Conservation (phyloP, 2,329 filamentous ascomycete genomes). For the Fusarium sororula region DNA sequence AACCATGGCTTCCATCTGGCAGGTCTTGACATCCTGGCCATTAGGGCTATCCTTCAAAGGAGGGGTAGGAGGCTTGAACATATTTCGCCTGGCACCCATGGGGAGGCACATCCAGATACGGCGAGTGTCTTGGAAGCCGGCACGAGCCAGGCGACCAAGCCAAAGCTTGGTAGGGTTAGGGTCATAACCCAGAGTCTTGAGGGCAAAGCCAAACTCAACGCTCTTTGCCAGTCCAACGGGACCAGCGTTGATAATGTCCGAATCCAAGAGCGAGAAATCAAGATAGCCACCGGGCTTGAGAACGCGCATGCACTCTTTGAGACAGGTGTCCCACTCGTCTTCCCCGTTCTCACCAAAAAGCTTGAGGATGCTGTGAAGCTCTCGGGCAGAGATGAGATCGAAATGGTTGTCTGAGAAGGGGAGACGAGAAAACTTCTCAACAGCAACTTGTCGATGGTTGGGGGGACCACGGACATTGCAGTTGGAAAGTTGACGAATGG, state of each 20-base stretch:
- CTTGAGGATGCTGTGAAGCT: constrained; percentile 86
- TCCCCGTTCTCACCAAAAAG: constrained; percentile 71
- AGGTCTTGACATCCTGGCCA: constrained; percentile 54
- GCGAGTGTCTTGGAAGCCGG: constrained; percentile 82
- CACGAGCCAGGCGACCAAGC: constrained; percentile 75
- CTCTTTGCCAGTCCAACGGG: constrained; percentile 81
- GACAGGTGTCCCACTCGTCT: constrained; percentile 89
- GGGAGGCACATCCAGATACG: constrained; percentile 91
- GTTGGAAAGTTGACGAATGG: constrained; percentile 75
- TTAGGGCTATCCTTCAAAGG: constrained; percentile 48
- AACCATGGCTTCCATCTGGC: constrained; percentile 69
- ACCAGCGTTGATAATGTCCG: constrained; percentile 87
- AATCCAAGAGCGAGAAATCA: constrained; percentile 90
- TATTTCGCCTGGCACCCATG: constrained; percentile 66
- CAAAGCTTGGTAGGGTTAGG: constrained; percentile 84
- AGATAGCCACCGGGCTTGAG: constrained; percentile 93
- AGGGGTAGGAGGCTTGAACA: constrained; percentile 44
- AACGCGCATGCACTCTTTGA: constrained; percentile 87
- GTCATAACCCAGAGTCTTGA: constrained; percentile 91
- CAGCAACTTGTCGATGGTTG: constrained; percentile 86
- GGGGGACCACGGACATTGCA: constrained; percentile 81
- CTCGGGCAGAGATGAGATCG: constrained; percentile 89
- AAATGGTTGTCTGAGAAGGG: constrained; percentile 90
- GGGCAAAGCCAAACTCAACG: constrained; percentile 90
- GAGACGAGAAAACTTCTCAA: constrained; percentile 79